Evolutionary conservation across 371 early-diverging fungal species (phyloP).

Genomic region (Mucor saturninus): DNA sequence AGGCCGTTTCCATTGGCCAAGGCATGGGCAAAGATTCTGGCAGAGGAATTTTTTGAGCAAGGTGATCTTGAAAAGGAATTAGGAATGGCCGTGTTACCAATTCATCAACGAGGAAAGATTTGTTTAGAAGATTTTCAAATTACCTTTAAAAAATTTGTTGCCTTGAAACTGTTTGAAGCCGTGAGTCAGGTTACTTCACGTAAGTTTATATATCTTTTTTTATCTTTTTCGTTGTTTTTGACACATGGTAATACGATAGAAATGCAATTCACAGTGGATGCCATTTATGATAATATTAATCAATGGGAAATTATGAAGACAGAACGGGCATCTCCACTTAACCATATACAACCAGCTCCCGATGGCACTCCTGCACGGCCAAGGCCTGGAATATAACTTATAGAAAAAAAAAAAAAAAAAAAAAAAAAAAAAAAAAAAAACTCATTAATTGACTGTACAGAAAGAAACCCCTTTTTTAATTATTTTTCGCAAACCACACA

Average conservation of each 20-base stretch:
- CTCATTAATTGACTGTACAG: slow-evolving; percentile 4
- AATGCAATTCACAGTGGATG: slow-evolving; percentile 45
- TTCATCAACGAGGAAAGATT: slow-evolving; percentile 48
- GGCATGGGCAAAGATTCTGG: slow-evolving; percentile 60
- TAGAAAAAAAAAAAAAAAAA: neutral
- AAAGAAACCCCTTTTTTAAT: too few relatives aligned
- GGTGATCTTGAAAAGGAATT: slow-evolving; percentile 73
- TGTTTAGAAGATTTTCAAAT: slow-evolving; percentile 47
- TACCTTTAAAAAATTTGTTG: slow-evolving; percentile 42
- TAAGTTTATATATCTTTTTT: slow-evolving; percentile 15
- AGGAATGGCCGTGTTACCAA: slow-evolving; percentile 48
- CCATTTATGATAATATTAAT: slow-evolving; percentile 38
- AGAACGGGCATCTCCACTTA: neutral
- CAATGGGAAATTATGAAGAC: slow-evolving; percentile 37
- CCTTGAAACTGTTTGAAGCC: slow-evolving; percentile 44
- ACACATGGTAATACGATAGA: slow-evolving; percentile 18
- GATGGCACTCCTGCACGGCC: neutral
- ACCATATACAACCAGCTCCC: neutral
- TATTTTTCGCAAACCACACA: too few relatives aligned
- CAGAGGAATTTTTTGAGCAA: slow-evolving; percentile 70
- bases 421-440: slow-evolving; percentile 39
- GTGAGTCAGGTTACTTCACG: slow-evolving; percentile 35
- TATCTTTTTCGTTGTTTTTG: neutral
- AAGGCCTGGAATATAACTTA: neutral
- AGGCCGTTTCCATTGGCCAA: slow-evolving; percentile 66